Conservation (phyloP, 1,284 basidiomycete genomes). For the Bjerkandera adusta region DNA sequence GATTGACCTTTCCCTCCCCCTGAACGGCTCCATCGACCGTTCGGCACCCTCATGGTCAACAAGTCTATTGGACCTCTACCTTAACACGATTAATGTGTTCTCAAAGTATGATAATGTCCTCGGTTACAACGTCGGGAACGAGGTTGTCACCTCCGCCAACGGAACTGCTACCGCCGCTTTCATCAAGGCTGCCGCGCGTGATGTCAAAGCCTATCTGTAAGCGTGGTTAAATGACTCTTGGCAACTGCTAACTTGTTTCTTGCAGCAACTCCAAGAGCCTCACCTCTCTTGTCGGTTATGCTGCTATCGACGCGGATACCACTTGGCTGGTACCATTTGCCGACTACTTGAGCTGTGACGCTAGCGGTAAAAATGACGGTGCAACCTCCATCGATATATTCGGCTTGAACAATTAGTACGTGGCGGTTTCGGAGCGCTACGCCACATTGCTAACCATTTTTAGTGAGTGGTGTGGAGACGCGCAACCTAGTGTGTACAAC, state of each 20-base stretch:
- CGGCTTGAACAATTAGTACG: slow-evolving; percentile 79
- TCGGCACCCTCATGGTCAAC: slow-evolving; percentile 78
- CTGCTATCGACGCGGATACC: slow-evolving; percentile 76
- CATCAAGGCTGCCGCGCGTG: slow-evolving; percentile 90
- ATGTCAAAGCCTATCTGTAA: slow-evolving; percentile 83
- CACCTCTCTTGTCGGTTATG: slow-evolving; percentile 77
- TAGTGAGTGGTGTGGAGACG: slow-evolving; percentile 81
- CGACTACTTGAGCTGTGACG: slow-evolving; percentile 80
- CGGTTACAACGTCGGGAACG: slow-evolving; percentile 87
- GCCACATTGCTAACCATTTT: slow-evolving; percentile 14
- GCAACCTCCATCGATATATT: slow-evolving; percentile 78
- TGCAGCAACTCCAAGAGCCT: slow-evolving; percentile 65
- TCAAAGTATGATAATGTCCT: slow-evolving; percentile 82
- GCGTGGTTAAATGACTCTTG: slow-evolving; percentile 26
- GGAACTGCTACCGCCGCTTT: slow-evolving; percentile 72
- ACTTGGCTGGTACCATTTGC: slow-evolving; percentile 72
- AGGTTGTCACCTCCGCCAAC: slow-evolving; percentile 65
- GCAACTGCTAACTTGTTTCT: slow-evolving; percentile 6
- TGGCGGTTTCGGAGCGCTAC: slow-evolving; percentile 4
- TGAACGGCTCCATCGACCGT: slow-evolving; percentile 87
- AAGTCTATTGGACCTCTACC: slow-evolving; percentile 79
- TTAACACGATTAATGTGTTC: slow-evolving; percentile 77
- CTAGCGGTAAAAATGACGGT: slow-evolving; percentile 49
- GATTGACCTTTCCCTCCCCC: slow-evolving; percentile 81
- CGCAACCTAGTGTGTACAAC: slow-evolving; percentile 51